Conservation (phyloP, 2,329 filamentous ascomycete genomes). For the Colletotrichum sp. region DNA sequence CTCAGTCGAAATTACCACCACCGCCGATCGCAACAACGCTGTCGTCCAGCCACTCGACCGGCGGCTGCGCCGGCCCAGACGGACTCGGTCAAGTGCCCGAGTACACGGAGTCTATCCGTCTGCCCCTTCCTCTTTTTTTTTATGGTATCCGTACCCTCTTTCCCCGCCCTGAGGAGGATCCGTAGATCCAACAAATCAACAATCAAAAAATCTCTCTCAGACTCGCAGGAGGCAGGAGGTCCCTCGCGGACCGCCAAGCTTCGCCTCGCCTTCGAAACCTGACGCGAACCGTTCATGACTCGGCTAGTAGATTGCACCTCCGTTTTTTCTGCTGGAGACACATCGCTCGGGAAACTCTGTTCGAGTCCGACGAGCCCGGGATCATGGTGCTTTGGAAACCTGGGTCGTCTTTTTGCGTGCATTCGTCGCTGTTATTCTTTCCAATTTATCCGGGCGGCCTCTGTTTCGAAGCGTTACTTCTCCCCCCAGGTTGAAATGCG, state of each 20-base stretch:
- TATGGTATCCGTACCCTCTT: not conserved
- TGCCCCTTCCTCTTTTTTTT: not conserved
- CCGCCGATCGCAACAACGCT: not conserved
- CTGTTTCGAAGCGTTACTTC: not conserved
- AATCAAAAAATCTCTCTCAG: not conserved
- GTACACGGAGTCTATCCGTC: not conserved
- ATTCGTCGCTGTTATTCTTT: not conserved
- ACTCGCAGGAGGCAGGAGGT: not conserved
- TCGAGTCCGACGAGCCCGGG: not conserved
- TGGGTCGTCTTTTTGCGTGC: not conserved
- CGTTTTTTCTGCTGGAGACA: slow-evolving; percentile 3
- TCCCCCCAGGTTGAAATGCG: not conserved
- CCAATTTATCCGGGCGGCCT: not conserved
- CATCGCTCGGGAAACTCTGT: not conserved
- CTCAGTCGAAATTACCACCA: not conserved
- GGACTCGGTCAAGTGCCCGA: not conserved
- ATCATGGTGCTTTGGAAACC: slow-evolving; percentile 3
- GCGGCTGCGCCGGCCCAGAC: not conserved
- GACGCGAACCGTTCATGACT: slow-evolving; percentile 15
- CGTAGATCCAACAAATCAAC: not conserved
- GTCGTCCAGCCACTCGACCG: not conserved
- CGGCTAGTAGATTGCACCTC: slow-evolving; percentile 5
- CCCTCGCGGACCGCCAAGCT: not conserved
- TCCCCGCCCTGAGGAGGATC: not conserved
- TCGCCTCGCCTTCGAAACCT: not conserved